phyloP scores from a whole-genome alignment of 2,329 filamentous ascomycete genomes.

The Fusarium kyushuense region DNA sequence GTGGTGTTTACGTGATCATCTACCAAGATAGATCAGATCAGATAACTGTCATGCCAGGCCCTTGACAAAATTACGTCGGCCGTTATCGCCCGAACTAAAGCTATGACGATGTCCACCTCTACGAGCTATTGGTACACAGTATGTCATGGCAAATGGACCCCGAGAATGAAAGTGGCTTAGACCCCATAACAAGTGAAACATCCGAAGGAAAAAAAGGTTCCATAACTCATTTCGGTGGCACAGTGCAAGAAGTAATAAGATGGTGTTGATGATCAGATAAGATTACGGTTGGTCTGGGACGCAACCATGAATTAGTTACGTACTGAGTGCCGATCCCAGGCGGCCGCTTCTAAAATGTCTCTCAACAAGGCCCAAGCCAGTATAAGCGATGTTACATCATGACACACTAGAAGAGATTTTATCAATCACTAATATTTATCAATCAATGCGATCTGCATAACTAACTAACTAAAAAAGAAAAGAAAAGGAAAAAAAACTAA shows the following conservation, averaged over 20 bases:
- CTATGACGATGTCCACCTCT: slow-evolving; percentile 16
- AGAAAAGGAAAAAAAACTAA: not conserved
- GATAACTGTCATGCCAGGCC: not conserved
- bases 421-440: slow-evolving; percentile 5
- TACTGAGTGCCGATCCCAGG: slow-evolving; percentile 11
- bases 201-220: slow-evolving; percentile 5
- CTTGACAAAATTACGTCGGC: not conserved
- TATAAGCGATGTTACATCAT: slow-evolving; percentile 9
- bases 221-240: slow-evolving; percentile 14
- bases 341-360: not conserved
- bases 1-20: slow-evolving; percentile 9
- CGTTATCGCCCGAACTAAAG: slow-evolving; percentile 3
- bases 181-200: slow-evolving; percentile 20
- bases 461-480: no score
- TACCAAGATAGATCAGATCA: not conserved
- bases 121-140: slow-evolving; percentile 14
- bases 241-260: not conserved
- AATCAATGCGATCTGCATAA: not conserved
- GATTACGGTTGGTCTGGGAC: slow-evolving; percentile 9
- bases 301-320: slow-evolving; percentile 12
- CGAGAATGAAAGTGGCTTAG: not conserved
- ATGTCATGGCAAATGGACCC: not conserved
- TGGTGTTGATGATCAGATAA: slow-evolving; percentile 27
- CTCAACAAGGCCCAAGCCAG: not conserved
- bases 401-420: not conserved